Percentiles rank a stretch among this genome's conserved stretches.
Evolutionary conservation across 305 asterid genomes (phyloP).

Genomic region (Fraxinus xanthoxyloides): DNA sequence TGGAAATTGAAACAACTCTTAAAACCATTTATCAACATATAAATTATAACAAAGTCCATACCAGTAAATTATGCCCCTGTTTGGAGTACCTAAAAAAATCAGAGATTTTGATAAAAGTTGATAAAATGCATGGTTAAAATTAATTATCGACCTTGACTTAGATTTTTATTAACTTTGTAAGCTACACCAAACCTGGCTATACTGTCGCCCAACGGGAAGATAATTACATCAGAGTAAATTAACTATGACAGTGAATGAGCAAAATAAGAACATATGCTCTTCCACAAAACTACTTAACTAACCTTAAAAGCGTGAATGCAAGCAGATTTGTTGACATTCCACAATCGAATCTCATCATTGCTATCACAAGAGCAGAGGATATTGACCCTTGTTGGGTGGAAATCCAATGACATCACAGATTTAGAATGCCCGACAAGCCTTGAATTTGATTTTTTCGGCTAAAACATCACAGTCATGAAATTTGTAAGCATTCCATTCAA

Average conservation of each 20-base stretch:
- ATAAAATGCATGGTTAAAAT: no score
- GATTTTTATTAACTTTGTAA: neutral
- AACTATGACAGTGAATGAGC: neutral
- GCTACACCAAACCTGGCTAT: neutral
- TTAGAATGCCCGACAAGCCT: slow-evolving; percentile 39
- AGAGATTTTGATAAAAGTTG: neutral
- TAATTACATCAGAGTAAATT: neutral
- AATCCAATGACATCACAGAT: slow-evolving; percentile 45
- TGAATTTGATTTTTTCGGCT: slow-evolving; percentile 21
- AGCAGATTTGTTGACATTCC: slow-evolving; percentile 31
- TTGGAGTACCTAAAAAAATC: neutral
- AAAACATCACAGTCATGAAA: slow-evolving; percentile 18
- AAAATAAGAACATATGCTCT: neutral
- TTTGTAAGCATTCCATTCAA: neutral
- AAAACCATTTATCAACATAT: neutral
- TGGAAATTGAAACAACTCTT: neutral
- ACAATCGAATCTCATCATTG: slow-evolving; percentile 34
- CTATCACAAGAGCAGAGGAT: slow-evolving; percentile 48
- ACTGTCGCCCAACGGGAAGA: neutral
- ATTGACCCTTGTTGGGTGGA: slow-evolving; percentile 37
- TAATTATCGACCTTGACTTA: no score
- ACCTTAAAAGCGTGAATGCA: slow-evolving; percentile 34
- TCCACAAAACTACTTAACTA: neutral
- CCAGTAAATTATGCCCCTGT: neutral
- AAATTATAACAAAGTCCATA: neutral